Evolutionary conservation across 2,329 filamentous ascomycete genomes (phyloP).

Genomic region (Dactylella cylindrospora): DNA sequence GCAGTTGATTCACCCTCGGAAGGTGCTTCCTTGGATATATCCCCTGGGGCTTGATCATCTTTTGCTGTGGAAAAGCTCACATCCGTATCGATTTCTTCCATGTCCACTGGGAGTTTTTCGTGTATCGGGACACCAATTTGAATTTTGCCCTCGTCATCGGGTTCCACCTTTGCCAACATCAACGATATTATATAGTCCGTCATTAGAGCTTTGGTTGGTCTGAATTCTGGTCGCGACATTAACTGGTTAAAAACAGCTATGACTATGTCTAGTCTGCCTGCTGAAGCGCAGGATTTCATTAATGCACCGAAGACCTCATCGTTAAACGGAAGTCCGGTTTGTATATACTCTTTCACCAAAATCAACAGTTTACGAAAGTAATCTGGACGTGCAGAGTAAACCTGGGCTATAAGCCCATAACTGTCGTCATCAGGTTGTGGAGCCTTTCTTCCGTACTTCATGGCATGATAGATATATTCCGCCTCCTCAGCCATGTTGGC

Average conservation of each 20-base stretch:
- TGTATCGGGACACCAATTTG: conserved; percentile 11
- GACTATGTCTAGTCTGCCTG: conserved; percentile 5
- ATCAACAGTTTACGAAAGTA: conserved; percentile 12
- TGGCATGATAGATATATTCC: conserved; percentile 18
- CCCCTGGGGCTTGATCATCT: not conserved
- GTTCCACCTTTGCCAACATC: conserved; percentile 7
- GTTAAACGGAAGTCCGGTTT: not conserved
- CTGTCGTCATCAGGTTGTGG: conserved; percentile 8
- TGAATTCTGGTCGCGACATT: conserved; percentile 3
- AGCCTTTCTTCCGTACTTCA: conserved; percentile 7
- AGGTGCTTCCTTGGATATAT: not conserved
- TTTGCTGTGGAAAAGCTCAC: not conserved
- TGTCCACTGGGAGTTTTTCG: conserved; percentile 10
- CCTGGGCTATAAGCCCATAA: conserved; percentile 3
- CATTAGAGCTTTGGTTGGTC: conserved; percentile 1
- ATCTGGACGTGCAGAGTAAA: conserved; percentile 10
- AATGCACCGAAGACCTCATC: conserved; percentile 7
- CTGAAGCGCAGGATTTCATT: conserved; percentile 11
- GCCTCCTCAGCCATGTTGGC: conserved; percentile 21
- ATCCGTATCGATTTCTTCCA: not conserved
- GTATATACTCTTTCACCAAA: conserved; percentile 9
- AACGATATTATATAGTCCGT: conserved; percentile 8
- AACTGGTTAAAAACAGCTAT: conserved; percentile 5
- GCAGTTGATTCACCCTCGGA: not conserved
- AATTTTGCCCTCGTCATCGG: conserved; percentile 3